Percentiles rank a stretch among this genome's conserved stretches.
Evolutionary conservation across 2,329 filamentous ascomycete genomes (phyloP).

Genomic region (Diaporthe amygdali): DNA sequence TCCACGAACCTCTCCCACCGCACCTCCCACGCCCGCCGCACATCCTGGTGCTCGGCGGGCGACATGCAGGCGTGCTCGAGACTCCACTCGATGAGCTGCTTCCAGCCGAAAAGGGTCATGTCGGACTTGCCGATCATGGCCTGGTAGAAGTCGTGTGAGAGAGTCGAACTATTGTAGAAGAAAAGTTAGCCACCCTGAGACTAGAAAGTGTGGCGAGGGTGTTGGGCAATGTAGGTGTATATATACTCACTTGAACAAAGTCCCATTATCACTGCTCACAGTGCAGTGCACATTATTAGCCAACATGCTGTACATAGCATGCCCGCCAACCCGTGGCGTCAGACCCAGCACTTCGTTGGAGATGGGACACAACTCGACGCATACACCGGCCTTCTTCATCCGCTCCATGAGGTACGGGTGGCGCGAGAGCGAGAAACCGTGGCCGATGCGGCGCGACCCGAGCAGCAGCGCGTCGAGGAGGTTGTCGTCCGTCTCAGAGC

Average conservation of each 20-base stretch:
- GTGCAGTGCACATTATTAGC: slow-evolving; percentile 78
- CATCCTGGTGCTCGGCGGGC: slow-evolving; percentile 42
- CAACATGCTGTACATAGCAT: slow-evolving; percentile 70
- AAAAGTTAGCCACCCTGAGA: neutral
- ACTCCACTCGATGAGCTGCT: slow-evolving; percentile 70
- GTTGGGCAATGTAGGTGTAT: neutral
- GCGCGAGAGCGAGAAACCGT: slow-evolving; percentile 72
- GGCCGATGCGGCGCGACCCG: slow-evolving; percentile 72
- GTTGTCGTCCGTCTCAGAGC: slow-evolving; percentile 69
- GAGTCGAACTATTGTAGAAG: slow-evolving; percentile 59
- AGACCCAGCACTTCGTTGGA: slow-evolving; percentile 78
- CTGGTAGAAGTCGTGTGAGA: slow-evolving; percentile 81
- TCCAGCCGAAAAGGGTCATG: slow-evolving; percentile 74
- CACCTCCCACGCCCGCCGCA: slow-evolving; percentile 51
- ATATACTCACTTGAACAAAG: slow-evolving; percentile 65
- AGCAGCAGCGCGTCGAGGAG: slow-evolving; percentile 71
- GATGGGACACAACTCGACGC: slow-evolving; percentile 78
- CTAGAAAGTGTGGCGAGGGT: neutral
- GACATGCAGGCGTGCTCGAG: slow-evolving; percentile 64
- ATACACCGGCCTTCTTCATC: slow-evolving; percentile 68
- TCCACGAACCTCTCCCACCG: slow-evolving; percentile 65
- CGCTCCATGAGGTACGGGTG: slow-evolving; percentile 70
- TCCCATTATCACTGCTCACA: slow-evolving; percentile 77
- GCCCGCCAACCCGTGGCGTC: slow-evolving; percentile 67
- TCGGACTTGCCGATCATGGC: slow-evolving; percentile 70